These are phyloP conservation scores for Scheffersomyces ergatensis DNA, from an alignment of 805 yeast genomes.

Conservation along the genomic window DNA sequence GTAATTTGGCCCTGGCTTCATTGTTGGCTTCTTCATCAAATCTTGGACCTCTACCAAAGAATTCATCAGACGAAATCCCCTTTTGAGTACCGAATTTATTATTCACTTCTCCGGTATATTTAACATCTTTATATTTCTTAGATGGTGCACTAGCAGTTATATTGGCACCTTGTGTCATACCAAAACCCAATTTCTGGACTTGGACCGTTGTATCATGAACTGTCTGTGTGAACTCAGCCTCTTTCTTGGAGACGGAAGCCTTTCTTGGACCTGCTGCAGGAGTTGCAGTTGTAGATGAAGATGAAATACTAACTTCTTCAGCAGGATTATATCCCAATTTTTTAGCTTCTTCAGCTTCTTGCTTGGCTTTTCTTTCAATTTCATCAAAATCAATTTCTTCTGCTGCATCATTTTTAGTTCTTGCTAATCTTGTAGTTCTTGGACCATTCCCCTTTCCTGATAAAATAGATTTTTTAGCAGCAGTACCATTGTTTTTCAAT, in stretches of 20 bases:
- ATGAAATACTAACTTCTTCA: conserved; percentile 1
- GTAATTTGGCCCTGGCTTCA: conserved; percentile 81
- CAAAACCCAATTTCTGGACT: conserved; percentile 84
- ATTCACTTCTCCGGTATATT: conserved; percentile 72
- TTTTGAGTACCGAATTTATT: conserved; percentile 83
- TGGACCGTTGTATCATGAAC: conserved; percentile 57
- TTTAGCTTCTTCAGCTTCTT: conserved; percentile 71
- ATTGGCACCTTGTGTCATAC: conserved; percentile 73
- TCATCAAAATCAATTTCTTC: conserved; percentile 58
- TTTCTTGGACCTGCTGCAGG: conserved; percentile 10
- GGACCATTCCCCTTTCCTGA: conserved; percentile 53
- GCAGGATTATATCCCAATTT: conserved; percentile 50
- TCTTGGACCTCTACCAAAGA: conserved; percentile 79
- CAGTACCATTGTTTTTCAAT: conserved; percentile 12
- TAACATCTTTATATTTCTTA: conserved; percentile 50
- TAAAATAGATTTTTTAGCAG: conserved; percentile 33
- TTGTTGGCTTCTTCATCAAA: conserved; percentile 74
- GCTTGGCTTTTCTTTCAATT: conserved; percentile 73
- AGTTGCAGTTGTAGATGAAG: background rate
- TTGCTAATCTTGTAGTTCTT: conserved; percentile 53
- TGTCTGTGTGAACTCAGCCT: conserved; percentile 16
- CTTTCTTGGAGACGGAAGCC: conserved; percentile 11
- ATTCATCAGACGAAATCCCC: conserved; percentile 94
- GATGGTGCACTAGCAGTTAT: conserved; percentile 18
- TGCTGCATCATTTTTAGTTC: conserved; percentile 43